Percentiles rank a stretch among this genome's conserved stretches.
These are phyloP conservation scores for Zopfia rhizophila DNA, from an alignment of 2,329 filamentous ascomycete genomes.

Conservation along the genomic window DNA sequence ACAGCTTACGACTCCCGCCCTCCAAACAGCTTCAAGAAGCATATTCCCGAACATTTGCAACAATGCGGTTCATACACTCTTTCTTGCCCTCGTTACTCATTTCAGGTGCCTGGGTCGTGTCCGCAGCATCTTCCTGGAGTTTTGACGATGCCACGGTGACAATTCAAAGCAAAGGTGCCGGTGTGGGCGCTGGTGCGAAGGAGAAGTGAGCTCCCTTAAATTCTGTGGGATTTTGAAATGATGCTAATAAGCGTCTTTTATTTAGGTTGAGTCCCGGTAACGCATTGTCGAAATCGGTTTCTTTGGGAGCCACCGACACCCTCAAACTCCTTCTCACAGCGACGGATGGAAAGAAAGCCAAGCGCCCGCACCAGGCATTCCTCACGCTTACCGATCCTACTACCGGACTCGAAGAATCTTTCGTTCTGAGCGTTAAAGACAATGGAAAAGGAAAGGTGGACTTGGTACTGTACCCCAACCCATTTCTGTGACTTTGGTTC, in stretches of 20 bases:
- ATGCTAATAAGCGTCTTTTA: constrained; percentile 20
- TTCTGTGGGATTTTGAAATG: background rate
- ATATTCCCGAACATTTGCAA: constrained; percentile 42
- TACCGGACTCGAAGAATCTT: constrained; percentile 86
- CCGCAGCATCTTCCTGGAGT: constrained; percentile 71
- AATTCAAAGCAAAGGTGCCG: constrained; percentile 69
- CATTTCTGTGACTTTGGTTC: constrained; percentile 23
- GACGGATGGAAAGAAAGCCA: constrained; percentile 79
- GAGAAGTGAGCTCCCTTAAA: constrained; percentile 67
- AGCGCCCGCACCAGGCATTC: constrained; percentile 94
- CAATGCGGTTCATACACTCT: constrained; percentile 56
- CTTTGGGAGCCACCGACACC: constrained; percentile 74
- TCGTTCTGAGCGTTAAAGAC: constrained; percentile 84
- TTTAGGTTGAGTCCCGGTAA: constrained; percentile 59
- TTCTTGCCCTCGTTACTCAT: constrained; percentile 56
- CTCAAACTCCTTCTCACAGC: constrained; percentile 86
- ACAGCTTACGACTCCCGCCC: constrained; percentile 34
- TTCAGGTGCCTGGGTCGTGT: constrained; percentile 52
- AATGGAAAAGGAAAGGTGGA: constrained; percentile 87
- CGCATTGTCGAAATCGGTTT: constrained; percentile 71
- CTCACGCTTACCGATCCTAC: constrained; percentile 79
- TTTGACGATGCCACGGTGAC: constrained; percentile 78
- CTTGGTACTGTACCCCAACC: constrained; percentile 69
- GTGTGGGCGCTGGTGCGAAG: constrained; percentile 63
- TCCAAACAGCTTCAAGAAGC: constrained; percentile 19